phyloP scores from a whole-genome alignment of 176 grass and related monocot genomes.

The Triticum turgidum region DNA sequence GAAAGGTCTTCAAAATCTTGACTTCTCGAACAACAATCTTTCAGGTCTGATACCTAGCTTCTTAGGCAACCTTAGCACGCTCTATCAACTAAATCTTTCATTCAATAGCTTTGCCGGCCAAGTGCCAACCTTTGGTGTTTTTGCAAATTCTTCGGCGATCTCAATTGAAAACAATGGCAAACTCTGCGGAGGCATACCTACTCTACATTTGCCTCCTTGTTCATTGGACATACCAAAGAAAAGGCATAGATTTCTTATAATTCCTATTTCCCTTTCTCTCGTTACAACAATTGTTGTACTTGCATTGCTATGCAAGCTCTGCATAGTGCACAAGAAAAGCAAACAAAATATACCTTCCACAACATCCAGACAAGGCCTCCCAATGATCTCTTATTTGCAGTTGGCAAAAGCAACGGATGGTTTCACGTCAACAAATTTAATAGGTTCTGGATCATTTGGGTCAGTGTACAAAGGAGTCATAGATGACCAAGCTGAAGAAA shows the following conservation, averaged over 20 bases:
- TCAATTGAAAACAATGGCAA: constrained; percentile 7
- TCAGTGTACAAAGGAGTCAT: constrained; percentile 9
- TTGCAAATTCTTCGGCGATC: constrained; percentile 23
- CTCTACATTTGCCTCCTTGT: constrained; percentile 25
- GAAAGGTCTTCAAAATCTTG: constrained; percentile 12
- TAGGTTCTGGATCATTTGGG: not conserved
- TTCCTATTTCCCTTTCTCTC: not conserved
- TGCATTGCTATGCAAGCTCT: not conserved
- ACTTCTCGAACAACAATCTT: constrained; percentile 32
- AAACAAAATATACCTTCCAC: not conserved
- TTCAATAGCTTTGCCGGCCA: constrained; percentile 38
- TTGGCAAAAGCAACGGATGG: constrained; percentile 14
- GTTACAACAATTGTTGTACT: not conserved
- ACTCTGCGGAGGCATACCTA: constrained; percentile 30
- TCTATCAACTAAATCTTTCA: constrained; percentile 22
- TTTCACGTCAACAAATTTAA: not conserved
- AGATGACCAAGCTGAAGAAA: not conserved
- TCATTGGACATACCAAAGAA: not conserved
- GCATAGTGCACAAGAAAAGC: not conserved
- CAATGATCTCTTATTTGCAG: not conserved
- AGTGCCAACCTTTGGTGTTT: constrained; percentile 31
- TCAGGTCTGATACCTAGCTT: constrained; percentile 20
- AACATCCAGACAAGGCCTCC: not conserved
- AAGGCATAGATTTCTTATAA: not conserved
- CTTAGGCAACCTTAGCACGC: not conserved